Evolutionary conservation across 352 stramenopile species (phyloP).

Genomic region (Elongisporangium undulatum): DNA sequence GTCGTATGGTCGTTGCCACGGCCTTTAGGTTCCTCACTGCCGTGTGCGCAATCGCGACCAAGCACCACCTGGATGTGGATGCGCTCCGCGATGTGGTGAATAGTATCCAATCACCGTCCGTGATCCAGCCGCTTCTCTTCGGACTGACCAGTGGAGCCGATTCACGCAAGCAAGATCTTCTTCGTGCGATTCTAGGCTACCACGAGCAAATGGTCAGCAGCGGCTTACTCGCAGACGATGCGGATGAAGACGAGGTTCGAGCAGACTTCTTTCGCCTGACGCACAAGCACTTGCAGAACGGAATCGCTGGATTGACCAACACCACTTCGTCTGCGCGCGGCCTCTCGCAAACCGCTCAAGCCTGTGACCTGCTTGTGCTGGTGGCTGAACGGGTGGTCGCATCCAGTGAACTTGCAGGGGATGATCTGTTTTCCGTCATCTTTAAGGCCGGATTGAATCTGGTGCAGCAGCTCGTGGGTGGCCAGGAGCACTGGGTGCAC

Average conservation of each 20-base stretch:
- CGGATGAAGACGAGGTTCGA: constrained; percentile 48
- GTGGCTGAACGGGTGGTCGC: constrained; percentile 12
- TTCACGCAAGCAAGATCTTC: constrained; percentile 17
- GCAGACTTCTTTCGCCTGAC: constrained; percentile 10
- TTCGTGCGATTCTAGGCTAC: constrained; percentile 28
- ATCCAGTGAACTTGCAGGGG: constrained; percentile 15
- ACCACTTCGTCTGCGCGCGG: not conserved
- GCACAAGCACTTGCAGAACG: not conserved
- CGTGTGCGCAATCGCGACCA: constrained; percentile 27
- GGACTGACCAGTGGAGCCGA: constrained; percentile 3
- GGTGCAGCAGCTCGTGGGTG: constrained; percentile 29
- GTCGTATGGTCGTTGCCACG: constrained; percentile 18
- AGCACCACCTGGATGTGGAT: constrained; percentile 46
- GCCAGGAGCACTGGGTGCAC: constrained; percentile 46
- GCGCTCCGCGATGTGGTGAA: constrained; percentile 26
- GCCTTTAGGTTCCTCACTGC: constrained; percentile 47
- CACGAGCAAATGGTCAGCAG: constrained; percentile 19
- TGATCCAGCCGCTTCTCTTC: constrained; percentile 9
- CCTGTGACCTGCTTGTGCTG: constrained; percentile 21
- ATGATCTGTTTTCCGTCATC: constrained; percentile 27
- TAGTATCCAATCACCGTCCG: constrained; percentile 17
- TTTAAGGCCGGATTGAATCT: constrained; percentile 35
- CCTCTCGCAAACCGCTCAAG: constrained; percentile 11
- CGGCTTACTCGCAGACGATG: constrained; percentile 34
- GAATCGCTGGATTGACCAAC: not conserved